Base-by-base conservation (phyloP, 768 basidiomycete species). In the Boletus subcaerulescens region DNA sequence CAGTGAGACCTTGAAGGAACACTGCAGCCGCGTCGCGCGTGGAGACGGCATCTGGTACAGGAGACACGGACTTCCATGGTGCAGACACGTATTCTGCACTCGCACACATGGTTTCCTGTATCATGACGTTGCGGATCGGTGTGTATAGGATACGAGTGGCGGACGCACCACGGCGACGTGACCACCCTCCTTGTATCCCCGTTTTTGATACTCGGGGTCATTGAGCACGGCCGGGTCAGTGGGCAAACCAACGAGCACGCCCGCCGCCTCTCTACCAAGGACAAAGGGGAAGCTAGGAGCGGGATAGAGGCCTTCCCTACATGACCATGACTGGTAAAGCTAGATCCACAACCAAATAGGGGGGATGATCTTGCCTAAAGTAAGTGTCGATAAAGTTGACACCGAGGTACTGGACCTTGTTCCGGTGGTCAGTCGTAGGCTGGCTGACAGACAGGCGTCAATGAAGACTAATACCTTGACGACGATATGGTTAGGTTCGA, bases 381-480 rank as follows among this genome's bases (percentile, higher is more conserved):
- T 97, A 95, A 42, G 83, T 85, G 66, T 91, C 89, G 65, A 89
- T 92, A 68, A 89, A 97, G 75, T 97, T 97, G 62, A 96, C 80
- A 8, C 91, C 91, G 10, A 79, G 73, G 61, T 85, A 93, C 60
- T 91, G 83, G 22, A 85, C 76, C 88, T 87, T 64, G 45, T 35
- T 48, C 15, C 15, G 9, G 15, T 33, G 11, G 47, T 61, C 20
- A 57, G 58, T 39, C 10, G 8, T 13, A 17, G 14, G 18, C 26
- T 13, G 14, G 29, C 8, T 26, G 31, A n/a, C 12, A 1, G 42
- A n/a, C 5, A 26, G 29, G n/a, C 6, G 39, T 43, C 2, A 9
- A 35, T 35, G 33, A 35, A 35, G 49, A 36, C 4, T n/a, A 13
- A 31, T 50, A 73, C 72, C 66, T 73, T 71, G 12, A 71, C 75